Conservation (phyloP, 2,329 filamentous ascomycete genomes). For the Byssothecium circinans region DNA sequence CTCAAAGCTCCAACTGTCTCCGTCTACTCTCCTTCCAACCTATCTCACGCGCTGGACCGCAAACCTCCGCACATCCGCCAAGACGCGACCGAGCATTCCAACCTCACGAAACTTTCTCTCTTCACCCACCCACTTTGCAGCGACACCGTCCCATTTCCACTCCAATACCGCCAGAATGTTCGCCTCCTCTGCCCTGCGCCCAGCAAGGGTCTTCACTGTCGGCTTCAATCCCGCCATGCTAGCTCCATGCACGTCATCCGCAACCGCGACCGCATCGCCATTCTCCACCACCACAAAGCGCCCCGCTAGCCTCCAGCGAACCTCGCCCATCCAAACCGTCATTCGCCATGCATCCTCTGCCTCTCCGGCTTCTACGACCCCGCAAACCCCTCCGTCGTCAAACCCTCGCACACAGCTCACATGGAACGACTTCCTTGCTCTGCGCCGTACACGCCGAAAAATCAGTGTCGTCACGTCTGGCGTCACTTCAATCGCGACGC, state of each 20-base stretch:
- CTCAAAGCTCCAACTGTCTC: not conserved
- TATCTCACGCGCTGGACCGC: not conserved
- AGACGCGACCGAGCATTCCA: constrained; percentile 7
- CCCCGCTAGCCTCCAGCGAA: constrained; percentile 14
- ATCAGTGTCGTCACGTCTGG: constrained; percentile 81
- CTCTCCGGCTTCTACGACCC: constrained; percentile 12
- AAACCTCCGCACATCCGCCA: constrained; percentile 2
- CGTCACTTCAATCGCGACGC: constrained; percentile 63
- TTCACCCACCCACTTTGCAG: not conserved
- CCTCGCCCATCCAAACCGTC: constrained; percentile 8
- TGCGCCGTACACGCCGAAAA: constrained; percentile 81
- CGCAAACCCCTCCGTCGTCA: constrained; percentile 14
- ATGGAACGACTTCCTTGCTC: constrained; percentile 92
- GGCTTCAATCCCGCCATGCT: constrained; percentile 32
- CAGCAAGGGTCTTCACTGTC: constrained; percentile 31
- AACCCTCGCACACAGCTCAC: constrained; percentile 41
- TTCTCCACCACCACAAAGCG: constrained; percentile 31
- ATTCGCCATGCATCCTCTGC: constrained; percentile 31
- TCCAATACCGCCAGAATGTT: constrained; percentile 29
- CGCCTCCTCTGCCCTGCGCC: constrained; percentile 33
- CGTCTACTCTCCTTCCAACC: not conserved
- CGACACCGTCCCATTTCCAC: constrained; percentile 7
- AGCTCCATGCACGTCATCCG: constrained; percentile 17
- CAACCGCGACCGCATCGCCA: constrained; percentile 22
- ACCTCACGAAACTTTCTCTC: constrained; percentile 4